Base-by-base conservation (phyloP, 805 yeast species). In the Pichia scutulata region DNA sequence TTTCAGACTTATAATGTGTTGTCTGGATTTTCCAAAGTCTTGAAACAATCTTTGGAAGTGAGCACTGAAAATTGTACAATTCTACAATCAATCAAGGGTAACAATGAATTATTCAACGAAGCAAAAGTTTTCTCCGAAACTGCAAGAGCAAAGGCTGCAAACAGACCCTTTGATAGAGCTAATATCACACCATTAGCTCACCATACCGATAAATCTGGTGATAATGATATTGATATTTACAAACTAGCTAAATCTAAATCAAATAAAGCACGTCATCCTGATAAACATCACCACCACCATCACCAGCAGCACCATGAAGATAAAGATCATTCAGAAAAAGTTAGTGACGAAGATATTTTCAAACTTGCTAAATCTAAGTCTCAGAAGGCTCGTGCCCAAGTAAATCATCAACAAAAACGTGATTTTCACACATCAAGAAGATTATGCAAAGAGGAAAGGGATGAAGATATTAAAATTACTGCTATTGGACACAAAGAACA, bases 171-270 rank as follows among this genome's bases (percentile, higher is more conserved):
- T 16, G 44, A 55, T 41, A 37, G 47, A 14, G 36, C 22, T 12
- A 57, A 53, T 25, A 45, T 58, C 7, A 37, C 14, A 18, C 36
- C 47, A 36, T 24, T 14, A 7, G 51, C 48, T 18, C 44, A 43
- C 14, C 50, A 43, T 22, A 7, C 22, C 13, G 48, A 30, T 39
- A 41, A 46, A 14, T 3, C 5, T 30, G 52, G 46, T 4, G 51
- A 52, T 21, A 12, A 44, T 14, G 61, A 60, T 1, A 49, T 55
- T 21, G 72, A 69, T 46, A 62, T 69, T 40, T 69, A 59, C 42
- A 61, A 58, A 47, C 49, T 62, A n/a, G 72, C 73, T 2, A 59
- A 59, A 37, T 56, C 59, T 18, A 68, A 67, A 53, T 60, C 71
- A 1, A 53, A 51, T n/a, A 30, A 42, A 14, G 55, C 49, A 8